phyloP scores from a whole-genome alignment of 2,329 filamentous ascomycete species.

The Podosphaera aphanis region DNA sequence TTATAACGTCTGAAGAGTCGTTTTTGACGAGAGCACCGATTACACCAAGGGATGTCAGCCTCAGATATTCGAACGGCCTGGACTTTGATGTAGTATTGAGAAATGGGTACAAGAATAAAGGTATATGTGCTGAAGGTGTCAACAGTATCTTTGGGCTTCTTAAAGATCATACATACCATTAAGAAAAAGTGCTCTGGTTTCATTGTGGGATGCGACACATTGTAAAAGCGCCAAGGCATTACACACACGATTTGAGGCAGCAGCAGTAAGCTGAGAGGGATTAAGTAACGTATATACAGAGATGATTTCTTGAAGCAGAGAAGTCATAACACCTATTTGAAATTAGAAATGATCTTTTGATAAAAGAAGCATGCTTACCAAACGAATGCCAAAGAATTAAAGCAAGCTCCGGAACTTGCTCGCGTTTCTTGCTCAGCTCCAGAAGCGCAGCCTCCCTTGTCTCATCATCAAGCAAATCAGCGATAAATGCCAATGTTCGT shows the following conservation, averaged over 20 bases:
- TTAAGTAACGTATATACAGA: conserved; percentile 94
- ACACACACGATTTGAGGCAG: conserved; percentile 92
- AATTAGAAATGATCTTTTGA: conserved; percentile 7
- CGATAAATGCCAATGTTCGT: conserved; percentile 78
- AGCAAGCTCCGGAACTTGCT: conserved; percentile 90
- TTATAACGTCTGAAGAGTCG: conserved; percentile 94
- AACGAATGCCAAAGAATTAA: conserved; percentile 97
- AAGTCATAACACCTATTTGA: conserved; percentile 76
- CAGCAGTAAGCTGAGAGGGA: conserved; percentile 85
- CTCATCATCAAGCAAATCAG: conserved; percentile 67
- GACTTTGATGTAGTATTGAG: conserved; percentile 98
- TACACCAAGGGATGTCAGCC: conserved; percentile 82
- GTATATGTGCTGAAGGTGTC: conserved; percentile 56
- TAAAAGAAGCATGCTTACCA: conserved; percentile 32
- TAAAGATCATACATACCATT: conserved; percentile 38
- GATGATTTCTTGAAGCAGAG: conserved; percentile 90
- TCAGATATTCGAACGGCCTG: conserved; percentile 87
- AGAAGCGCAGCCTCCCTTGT: conserved; percentile 77
- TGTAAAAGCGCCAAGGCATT: conserved; percentile 89
- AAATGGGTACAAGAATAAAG: conserved; percentile 91
- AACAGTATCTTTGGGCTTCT: conserved; percentile 3
- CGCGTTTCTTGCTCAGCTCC: conserved; percentile 93
- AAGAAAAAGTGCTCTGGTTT: conserved; percentile 79
- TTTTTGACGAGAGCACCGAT: conserved; percentile 97
- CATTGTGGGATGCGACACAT: conserved; percentile 92